Base-by-base conservation (phyloP, 2,329 filamentous ascomycete species). In the Penicillium sp. region DNA sequence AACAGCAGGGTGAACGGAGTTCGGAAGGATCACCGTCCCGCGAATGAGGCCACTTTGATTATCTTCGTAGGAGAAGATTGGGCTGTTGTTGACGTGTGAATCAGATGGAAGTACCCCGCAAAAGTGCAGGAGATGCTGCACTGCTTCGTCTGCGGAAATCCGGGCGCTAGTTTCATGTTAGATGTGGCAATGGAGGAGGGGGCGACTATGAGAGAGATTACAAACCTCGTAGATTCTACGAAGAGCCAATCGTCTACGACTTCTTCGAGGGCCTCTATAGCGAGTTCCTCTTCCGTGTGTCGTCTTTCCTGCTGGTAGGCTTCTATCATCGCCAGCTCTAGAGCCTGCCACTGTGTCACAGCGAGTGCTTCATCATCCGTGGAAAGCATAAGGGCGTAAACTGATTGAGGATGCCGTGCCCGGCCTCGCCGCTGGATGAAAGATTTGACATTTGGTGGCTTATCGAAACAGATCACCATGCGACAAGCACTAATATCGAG, bases 41-140 rank as follows among this genome's bases (percentile, higher is more conserved):
- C 53, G 51, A 35, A 68, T 12, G 1, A 60, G 38, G 0, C 56
- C 54, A 1, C 13, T n/a, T 3, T 48, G 40, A 4, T 54, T 38
- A 2, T 65, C 58, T 5, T 64, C 51, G 26, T 60, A 64, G 0
- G 57, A 55, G 59, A 90, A 95, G 42, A 86, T 80, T 0, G 90
- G 89, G 1, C 78, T 73, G 13, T 72, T 71, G 55, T 90, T 81
- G 5, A 83, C 74, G 60, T 83, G 88, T 0, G 52, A 38, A 26
- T 80, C 77, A 1, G 72, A 70, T 0, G 79, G 76, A 0, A 90
- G 65, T 0, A 77, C 76, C 0, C 74, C 72, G 65, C 90, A 96
- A 57, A 96, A 94, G 66, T 95, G 88, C 40, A 86, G 75, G 1
- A 97, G 76, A 64, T 93, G 89, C n/a, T 76, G 68, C 41, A 84